These are phyloP conservation scores for Drosera capensis DNA, from an alignment of 148 eudicot genomes.

Conservation along the genomic window DNA sequence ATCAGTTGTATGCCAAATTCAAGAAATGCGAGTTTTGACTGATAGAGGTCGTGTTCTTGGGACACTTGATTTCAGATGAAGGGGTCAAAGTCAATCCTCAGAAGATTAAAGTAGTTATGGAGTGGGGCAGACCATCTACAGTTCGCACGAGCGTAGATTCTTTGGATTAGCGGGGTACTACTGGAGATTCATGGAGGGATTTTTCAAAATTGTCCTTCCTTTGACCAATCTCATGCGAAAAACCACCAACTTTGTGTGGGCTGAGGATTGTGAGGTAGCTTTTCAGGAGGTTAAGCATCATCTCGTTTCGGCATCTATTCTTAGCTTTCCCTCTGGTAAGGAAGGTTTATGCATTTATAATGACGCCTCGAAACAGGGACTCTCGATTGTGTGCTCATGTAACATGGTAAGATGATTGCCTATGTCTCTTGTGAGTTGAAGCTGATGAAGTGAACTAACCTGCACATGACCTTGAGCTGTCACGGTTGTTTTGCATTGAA, in stretches of 20 bases:
- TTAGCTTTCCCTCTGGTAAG: too few relatives aligned
- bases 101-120: not conserved
- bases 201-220: not conserved
- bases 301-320: not conserved
- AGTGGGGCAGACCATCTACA: not conserved
- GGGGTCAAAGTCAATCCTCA: not conserved
- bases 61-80: not conserved
- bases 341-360: not conserved
- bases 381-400: not conserved
- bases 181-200: not conserved
- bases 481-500: not conserved
- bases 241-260: not conserved
- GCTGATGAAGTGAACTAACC: not conserved
- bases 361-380: not conserved
- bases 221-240: not conserved
- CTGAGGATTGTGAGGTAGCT: not conserved
- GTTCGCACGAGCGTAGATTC: too few relatives aligned
- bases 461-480: not conserved
- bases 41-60: not conserved
- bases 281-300: not conserved
- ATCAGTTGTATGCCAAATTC: too few relatives aligned
- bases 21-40: slow-evolving; percentile 6
- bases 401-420: not conserved
- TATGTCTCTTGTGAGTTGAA: not conserved
- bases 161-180: not conserved